A percentile compares a stretch with the other conserved stretches of the same genome.
Evolutionary conservation across 1,139 yeast genomes (phyloP).

Genomic region (Yamadazyma taylorii): DNA sequence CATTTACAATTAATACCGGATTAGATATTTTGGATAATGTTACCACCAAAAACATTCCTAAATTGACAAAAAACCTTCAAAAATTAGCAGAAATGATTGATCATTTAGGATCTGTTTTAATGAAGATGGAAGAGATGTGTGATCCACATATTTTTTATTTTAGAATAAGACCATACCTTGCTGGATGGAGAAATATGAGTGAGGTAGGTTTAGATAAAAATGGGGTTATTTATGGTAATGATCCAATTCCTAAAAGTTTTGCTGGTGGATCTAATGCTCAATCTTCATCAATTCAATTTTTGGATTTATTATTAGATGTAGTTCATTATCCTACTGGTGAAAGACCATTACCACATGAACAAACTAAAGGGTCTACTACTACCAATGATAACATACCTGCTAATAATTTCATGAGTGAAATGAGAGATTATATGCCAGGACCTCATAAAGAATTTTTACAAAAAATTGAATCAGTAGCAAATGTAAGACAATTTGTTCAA

Average conservation of each 20-base stretch:
- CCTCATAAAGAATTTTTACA: constrained; percentile 73
- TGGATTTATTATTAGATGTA: constrained; percentile 74
- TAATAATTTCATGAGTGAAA: constrained; percentile 74
- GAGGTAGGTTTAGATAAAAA: constrained; percentile 75
- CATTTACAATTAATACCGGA: constrained; percentile 63
- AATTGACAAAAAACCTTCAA: constrained; percentile 52
- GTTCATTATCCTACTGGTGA: constrained; percentile 80
- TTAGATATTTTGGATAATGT: constrained; percentile 39
- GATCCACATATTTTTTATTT: constrained; percentile 90
- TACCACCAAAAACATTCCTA: constrained; percentile 28
- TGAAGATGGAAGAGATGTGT: constrained; percentile 91
- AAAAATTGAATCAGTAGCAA: constrained; percentile 55
- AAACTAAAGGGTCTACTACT: constrained; percentile 15
- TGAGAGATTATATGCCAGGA: constrained; percentile 89
- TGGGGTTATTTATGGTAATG: constrained; percentile 79
- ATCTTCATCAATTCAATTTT: constrained; percentile 81
- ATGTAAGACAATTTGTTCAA: constrained; percentile 63
- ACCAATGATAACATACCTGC: too few relatives aligned
- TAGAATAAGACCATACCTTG: constrained; percentile 83
- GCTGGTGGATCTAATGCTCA: constrained; percentile 97
- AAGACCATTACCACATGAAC: constrained; percentile 38
- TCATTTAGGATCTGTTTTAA: constrained; percentile 67
- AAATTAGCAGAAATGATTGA: constrained; percentile 75
- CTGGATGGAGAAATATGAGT: constrained; percentile 94
- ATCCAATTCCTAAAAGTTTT: constrained; percentile 54